These are phyloP conservation scores for Coniochaeta ligniaria DNA, from an alignment of 2,329 filamentous ascomycete genomes.

Conservation along the genomic window DNA sequence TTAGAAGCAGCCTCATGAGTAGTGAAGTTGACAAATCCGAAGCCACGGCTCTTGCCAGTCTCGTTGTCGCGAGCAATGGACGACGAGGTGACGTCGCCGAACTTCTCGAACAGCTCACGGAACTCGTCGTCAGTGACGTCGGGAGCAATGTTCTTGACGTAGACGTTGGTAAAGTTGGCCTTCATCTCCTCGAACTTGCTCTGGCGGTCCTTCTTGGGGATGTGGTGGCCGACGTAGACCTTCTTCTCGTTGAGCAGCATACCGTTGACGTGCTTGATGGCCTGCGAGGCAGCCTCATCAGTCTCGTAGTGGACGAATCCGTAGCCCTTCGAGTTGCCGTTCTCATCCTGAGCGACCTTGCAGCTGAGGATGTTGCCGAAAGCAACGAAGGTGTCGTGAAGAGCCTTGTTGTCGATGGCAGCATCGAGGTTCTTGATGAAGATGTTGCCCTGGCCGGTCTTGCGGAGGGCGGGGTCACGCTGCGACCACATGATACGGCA, in stretches of 20 bases:
- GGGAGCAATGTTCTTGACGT: slow-evolving; percentile 92
- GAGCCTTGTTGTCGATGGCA: slow-evolving; percentile 99
- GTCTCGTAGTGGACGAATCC: slow-evolving; percentile 99
- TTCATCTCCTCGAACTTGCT: slow-evolving; percentile 99
- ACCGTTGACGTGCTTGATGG: slow-evolving; percentile 99
- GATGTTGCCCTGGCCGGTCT: slow-evolving; percentile 98
- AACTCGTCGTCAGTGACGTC: slow-evolving; percentile 92
- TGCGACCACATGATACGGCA: slow-evolving; percentile 99
- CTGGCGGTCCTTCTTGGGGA: slow-evolving; percentile 99
- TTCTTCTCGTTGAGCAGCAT: slow-evolving; percentile 99
- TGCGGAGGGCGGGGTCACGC: slow-evolving; percentile 96
- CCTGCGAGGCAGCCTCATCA: slow-evolving; percentile 89
- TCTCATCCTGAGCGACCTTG: slow-evolving; percentile 98
- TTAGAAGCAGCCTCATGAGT: slow-evolving; percentile 79
- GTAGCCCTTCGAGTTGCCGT: slow-evolving; percentile 95
- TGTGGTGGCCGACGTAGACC: slow-evolving; percentile 98
- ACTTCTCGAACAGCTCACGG: slow-evolving; percentile 85
- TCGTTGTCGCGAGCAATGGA: slow-evolving; percentile 85
- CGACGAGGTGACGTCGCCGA: slow-evolving; percentile 90
- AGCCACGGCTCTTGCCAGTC: slow-evolving; percentile 83
- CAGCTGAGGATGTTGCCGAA: slow-evolving; percentile 99
- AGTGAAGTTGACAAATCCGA: slow-evolving; percentile 93
- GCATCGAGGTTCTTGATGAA: slow-evolving; percentile 99
- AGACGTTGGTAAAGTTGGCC: slow-evolving; percentile 99
- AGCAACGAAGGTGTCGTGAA: slow-evolving; percentile 97